These are phyloP conservation scores for Aspergillus hortae DNA, from an alignment of 2,329 filamentous ascomycete species.

Conservation along the genomic window DNA sequence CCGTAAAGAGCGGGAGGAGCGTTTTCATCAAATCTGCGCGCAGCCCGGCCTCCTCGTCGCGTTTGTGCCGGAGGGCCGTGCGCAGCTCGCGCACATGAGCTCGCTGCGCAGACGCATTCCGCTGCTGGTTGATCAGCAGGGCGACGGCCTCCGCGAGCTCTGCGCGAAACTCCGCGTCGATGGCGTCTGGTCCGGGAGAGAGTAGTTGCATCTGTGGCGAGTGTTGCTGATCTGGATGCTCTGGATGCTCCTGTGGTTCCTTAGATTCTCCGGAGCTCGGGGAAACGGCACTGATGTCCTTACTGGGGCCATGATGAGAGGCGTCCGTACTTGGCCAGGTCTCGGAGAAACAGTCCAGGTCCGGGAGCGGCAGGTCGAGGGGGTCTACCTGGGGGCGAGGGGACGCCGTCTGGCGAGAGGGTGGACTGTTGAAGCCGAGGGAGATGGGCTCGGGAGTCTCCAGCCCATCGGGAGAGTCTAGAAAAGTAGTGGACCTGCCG, in stretches of 20 bases:
- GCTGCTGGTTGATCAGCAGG: conserved; percentile 11
- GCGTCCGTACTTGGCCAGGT: background rate
- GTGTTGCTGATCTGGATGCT: too few relatives aligned
- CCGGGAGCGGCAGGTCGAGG: too few relatives aligned
- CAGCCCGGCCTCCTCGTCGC: conserved; percentile 20
- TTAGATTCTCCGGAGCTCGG: conserved; percentile 2
- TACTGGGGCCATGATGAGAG: conserved; percentile 1
- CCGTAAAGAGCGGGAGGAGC: conserved; percentile 15
- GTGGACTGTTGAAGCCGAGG: too few relatives aligned
- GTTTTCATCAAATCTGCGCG: conserved; percentile 20
- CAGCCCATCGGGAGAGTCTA: too few relatives aligned
- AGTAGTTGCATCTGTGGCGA: too few relatives aligned
- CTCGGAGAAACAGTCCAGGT: too few relatives aligned
- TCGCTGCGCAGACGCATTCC: conserved; percentile 17
- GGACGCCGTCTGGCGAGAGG: too few relatives aligned
- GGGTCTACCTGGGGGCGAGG: too few relatives aligned
- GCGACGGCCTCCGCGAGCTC: conserved; percentile 2
- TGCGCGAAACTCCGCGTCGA: background rate
- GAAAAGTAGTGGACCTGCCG: too few relatives aligned
- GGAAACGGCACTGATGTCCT: conserved; percentile 2
- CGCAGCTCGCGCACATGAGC: conserved; percentile 20
- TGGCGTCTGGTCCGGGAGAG: background rate
- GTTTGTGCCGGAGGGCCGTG: conserved; percentile 18
- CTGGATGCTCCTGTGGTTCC: conserved; percentile 1
- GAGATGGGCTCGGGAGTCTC: too few relatives aligned